Evolutionary conservation across 2,329 filamentous ascomycete species (phyloP).

Genomic region (Aspergillus fischeri): DNA sequence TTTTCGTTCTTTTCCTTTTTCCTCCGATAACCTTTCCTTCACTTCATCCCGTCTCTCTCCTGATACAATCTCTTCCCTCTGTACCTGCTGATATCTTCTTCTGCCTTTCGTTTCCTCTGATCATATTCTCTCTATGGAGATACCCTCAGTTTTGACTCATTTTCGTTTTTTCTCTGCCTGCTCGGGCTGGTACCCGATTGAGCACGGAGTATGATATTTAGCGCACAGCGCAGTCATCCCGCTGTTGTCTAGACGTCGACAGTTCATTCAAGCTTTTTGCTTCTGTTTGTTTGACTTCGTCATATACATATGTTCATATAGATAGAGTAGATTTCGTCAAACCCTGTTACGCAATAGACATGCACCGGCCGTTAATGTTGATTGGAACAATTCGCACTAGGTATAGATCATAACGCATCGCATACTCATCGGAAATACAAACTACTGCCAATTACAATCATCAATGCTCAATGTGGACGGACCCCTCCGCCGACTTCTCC

Average conservation of each 20-base stretch:
- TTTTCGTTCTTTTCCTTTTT: constrained; percentile 4
- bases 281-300: neutral
- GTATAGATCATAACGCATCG: neutral
- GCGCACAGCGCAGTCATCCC: constrained; percentile 5
- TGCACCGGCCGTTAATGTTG: neutral
- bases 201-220: constrained; percentile 4
- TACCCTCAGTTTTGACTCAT: neutral
- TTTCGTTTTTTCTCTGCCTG: neutral
- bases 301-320: neutral
- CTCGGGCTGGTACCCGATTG: constrained; percentile 8
- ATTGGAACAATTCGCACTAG: neutral
- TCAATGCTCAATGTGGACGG: constrained; percentile 10
- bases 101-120: constrained; percentile 1
- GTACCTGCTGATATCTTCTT: constrained; percentile 6
- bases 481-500: constrained; percentile 3
- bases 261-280: neutral
- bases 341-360: neutral
- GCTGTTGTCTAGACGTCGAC: neutral
- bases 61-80: constrained; percentile 8
- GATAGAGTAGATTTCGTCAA: neutral
- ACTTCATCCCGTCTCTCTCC: constrained; percentile 4
- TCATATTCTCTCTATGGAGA: neutral
- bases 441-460: neutral
- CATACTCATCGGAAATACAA: neutral
- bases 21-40: neutral